phyloP scores from a whole-genome alignment of 2,329 filamentous ascomycete species.

The Aspergillus arachidicola region DNA sequence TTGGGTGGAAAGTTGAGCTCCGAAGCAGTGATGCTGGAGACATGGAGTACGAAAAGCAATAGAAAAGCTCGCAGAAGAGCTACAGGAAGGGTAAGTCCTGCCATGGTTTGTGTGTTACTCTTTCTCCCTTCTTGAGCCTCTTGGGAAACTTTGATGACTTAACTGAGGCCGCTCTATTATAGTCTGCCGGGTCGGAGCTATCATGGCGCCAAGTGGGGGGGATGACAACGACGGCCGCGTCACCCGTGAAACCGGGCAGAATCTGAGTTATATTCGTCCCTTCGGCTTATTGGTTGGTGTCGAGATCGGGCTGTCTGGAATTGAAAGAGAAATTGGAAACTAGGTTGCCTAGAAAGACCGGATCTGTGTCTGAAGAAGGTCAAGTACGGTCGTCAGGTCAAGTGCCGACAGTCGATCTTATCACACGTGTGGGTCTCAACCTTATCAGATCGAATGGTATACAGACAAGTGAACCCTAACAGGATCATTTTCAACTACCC shows the following conservation, averaged over 20 bases:
- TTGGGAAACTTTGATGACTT: not conserved
- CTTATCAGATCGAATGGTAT: too few species aligned
- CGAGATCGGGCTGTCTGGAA: not conserved
- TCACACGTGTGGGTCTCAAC: not conserved
- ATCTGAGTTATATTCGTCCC: not conserved
- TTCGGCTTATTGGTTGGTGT: not conserved
- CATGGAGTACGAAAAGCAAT: not conserved
- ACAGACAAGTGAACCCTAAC: too few species aligned
- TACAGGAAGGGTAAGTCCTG: not conserved
- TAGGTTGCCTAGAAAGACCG: not conserved
- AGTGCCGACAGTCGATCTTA: not conserved
- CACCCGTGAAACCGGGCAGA: not conserved
- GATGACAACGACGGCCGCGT: constrained; percentile 5
- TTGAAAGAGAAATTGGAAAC: not conserved
- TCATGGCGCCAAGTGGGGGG: not conserved
- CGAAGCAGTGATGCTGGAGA: not conserved
- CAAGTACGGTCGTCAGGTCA: not conserved
- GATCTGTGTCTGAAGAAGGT: not conserved
- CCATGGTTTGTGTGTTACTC: not conserved
- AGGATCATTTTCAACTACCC: too few species aligned
- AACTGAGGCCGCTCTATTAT: not conserved
- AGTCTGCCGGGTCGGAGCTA: not conserved
- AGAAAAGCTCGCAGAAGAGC: not conserved
- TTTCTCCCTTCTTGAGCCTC: not conserved
- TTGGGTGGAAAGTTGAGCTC: constrained; percentile 40